Evolutionary conservation across 2,329 filamentous ascomycete species (phyloP), one percentile per base, ranked within the genome.

Genomic region (Aureobasidium sp.): DNA sequence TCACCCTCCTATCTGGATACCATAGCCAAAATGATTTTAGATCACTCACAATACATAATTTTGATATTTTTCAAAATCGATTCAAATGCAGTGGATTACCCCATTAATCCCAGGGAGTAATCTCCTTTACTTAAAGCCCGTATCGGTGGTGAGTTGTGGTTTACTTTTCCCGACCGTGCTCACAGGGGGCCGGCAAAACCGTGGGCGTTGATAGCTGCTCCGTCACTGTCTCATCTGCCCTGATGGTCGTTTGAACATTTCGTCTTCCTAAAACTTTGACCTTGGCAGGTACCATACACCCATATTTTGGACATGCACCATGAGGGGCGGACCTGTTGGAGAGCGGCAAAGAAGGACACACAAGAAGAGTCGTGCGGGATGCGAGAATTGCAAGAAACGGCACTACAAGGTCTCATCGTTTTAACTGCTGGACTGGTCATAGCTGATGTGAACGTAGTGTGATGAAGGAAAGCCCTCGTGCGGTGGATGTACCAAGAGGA

Each of bases 401-500:
- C 57, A 59, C 46, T 49, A 49, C n/a, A 59, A 59, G 42, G 53
- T 45, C 27, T 27, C 17, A 11, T 19, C n/a, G 4, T 9, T 15
- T 33, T 1, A 7, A 10, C 2, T 1, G 23, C 25, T 46, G 37
- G 3, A 4, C 15, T 49, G n/a, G 17, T 19, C 46, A 21, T 33
- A 37, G 27, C 53, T 57, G 7, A 57, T 40, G 11, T 33, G 40
- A 33, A 57, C 11, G 21, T 60, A 67, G 64, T 67, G 65, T 40
- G 65, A 65, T 31, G 65, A 67, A 33, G 31, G 35, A 3, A 64
- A 64, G 25, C 65, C 65, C 19, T 53, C 50, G 2, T 66, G 65
- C 53, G 59, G 58, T 17, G 64, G 63, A n/a, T 67, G 65, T 21
- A 54, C 38, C 2, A 58, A 64, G 21, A 60, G 64, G 13, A 57